These are phyloP conservation scores for Metarhizium sp. DNA, from an alignment of 2,329 filamentous ascomycete species.

Conservation along the genomic window DNA sequence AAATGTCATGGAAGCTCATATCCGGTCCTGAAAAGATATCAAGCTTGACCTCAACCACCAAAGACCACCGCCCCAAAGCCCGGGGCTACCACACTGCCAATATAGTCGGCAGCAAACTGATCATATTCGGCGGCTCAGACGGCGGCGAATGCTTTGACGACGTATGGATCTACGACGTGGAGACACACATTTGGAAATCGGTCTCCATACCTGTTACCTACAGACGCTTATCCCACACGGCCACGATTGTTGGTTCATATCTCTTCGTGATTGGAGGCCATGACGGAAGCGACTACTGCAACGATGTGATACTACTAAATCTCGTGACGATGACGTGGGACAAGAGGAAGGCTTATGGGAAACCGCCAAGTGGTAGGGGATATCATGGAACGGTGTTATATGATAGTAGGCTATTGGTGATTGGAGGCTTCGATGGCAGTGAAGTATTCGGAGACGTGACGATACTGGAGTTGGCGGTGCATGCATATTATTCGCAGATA, in stretches of 20 bases:
- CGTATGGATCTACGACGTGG: slow-evolving; percentile 64
- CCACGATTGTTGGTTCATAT: slow-evolving; percentile 60
- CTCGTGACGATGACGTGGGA: slow-evolving; percentile 70
- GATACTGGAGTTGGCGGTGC: slow-evolving; percentile 58
- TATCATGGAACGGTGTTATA: slow-evolving; percentile 60
- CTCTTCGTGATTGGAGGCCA: slow-evolving; percentile 62
- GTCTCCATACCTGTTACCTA: slow-evolving; percentile 52
- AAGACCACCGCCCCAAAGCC: slow-evolving; percentile 46
- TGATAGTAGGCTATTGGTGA: slow-evolving; percentile 53
- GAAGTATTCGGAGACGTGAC: slow-evolving; percentile 61
- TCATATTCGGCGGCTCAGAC: slow-evolving; percentile 62
- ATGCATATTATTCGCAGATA: slow-evolving; percentile 65
- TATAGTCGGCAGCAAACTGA: slow-evolving; percentile 63
- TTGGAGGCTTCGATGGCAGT: slow-evolving; percentile 59
- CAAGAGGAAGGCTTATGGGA: slow-evolving; percentile 53
- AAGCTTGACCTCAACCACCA: slow-evolving; percentile 11
- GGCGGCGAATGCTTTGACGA: slow-evolving; percentile 65
- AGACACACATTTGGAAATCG: slow-evolving; percentile 48
- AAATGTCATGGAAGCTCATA: slow-evolving; percentile 61
- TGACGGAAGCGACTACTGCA: slow-evolving; percentile 60
- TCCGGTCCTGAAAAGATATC: slow-evolving; percentile 35
- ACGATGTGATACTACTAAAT: slow-evolving; percentile 59
- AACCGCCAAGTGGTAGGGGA: slow-evolving; percentile 52
- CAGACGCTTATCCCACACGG: slow-evolving; percentile 57
- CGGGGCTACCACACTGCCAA: slow-evolving; percentile 65